Evolutionary conservation across 2,329 filamentous ascomycete species (phyloP), one percentile per base, ranked within the genome.

Genomic region (Alternaria longipes): DNA sequence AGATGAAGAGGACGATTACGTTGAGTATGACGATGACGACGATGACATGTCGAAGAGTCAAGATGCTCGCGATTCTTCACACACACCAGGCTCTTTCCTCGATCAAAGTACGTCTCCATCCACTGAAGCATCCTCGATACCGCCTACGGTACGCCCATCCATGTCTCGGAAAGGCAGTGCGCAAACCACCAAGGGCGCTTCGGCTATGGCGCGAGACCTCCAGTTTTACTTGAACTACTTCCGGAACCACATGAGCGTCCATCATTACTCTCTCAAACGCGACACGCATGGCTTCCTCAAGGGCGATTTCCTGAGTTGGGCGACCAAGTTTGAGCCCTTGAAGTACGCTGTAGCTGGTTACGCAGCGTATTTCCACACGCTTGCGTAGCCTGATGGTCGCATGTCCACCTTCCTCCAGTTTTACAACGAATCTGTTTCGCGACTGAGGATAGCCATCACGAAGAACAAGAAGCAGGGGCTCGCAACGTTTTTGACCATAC

Each of bases 281-380:
- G 90, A 94, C 72, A 83, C 85, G 11, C 85, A 88, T 46, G 84
- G 89, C 63, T 97, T 97, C 75, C 88, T 97, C 64, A 88, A 87
- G 50, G 85, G 84, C 9, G 88, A 87, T 7, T 85, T 97, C 44
- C 84, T 94, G 20, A 88, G 88, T 41, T 83, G 91, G 55, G 94
- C 94, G 0, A 77, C 94, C 50, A 86, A 86, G 76, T 90, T 93
- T 74, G 91, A 97, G 63, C 88, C 94, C 7, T 82, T 98, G 11
- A 84, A 97, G 5, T 93, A 97, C 75, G 93, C 94, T 0, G 81
- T 97, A 5, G 91, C 94, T 9, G 93, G 91, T 0, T 98, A 97
- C 75, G 86, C 94, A 11, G 92, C 94, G 0, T 98, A 97, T 73
- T 93, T 97, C 68, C 86, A 90, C 67, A 91, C 91, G 2, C 78